phyloP scores from a whole-genome alignment of 164 flowering plant genomes.

The Macadamia integrifolia region DNA sequence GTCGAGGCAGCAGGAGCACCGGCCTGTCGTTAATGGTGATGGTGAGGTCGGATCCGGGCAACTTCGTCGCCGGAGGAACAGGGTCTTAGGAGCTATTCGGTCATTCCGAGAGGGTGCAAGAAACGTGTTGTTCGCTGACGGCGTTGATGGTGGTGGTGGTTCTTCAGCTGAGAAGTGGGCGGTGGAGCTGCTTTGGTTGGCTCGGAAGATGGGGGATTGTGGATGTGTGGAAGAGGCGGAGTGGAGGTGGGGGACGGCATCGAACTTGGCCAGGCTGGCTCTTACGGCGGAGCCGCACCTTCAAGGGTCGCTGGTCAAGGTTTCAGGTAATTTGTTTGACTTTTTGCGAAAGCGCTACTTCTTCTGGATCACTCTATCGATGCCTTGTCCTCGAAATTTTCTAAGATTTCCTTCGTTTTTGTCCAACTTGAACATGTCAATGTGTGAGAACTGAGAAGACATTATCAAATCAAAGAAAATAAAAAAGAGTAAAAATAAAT shows the following conservation, averaged over 20 bases:
- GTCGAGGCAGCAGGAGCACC: slow-evolving; percentile 8
- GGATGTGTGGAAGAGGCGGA: slow-evolving; percentile 58
- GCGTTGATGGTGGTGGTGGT: slow-evolving; percentile 6
- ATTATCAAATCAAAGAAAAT: no score
- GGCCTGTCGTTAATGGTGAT: neutral
- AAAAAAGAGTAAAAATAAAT: no score
- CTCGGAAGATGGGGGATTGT: slow-evolving; percentile 53
- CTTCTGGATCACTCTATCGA: no score
- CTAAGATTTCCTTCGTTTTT: no score
- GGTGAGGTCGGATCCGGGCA: neutral
- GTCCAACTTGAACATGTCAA: no score
- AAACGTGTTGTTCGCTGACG: slow-evolving; percentile 24
- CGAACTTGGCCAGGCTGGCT: slow-evolving; percentile 52
- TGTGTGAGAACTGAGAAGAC: no score
- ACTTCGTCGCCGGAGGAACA: neutral
- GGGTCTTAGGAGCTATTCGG: neutral
- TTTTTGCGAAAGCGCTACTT: no score
- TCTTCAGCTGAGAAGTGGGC: slow-evolving; percentile 67
- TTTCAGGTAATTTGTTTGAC: slow-evolving; percentile 37
- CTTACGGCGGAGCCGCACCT: slow-evolving; percentile 59
- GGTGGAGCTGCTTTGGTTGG: slow-evolving; percentile 80
- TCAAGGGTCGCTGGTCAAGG: slow-evolving; percentile 53
- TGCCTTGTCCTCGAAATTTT: no score
- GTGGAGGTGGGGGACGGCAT: slow-evolving; percentile 58
- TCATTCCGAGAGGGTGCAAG: slow-evolving; percentile 10